Evolutionary conservation across 306 rosid genomes (phyloP).

Genomic region (Gynostemma pentaphyllum): DNA sequence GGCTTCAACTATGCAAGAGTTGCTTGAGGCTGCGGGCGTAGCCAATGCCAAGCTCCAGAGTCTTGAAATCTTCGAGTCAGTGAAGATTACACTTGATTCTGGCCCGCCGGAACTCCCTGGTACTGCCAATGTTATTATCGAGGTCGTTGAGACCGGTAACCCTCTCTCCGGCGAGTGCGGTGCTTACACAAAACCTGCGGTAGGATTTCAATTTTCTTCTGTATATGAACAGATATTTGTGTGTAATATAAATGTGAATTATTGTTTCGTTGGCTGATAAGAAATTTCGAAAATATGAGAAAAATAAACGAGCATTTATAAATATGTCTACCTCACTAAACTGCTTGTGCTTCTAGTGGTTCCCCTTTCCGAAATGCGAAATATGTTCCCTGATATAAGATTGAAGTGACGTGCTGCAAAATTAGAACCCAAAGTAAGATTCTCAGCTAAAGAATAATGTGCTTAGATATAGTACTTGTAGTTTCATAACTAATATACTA

Average conservation of each 20-base stretch:
- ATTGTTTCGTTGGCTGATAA: slow-evolving; percentile 10
- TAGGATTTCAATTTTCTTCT: slow-evolving; percentile 27
- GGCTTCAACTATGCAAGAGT: slow-evolving; percentile 65
- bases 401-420: background rate
- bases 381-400: background rate
- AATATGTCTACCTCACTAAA: background rate
- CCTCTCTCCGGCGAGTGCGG: slow-evolving; percentile 54
- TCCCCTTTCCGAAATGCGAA: background rate
- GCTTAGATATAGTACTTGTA: background rate
- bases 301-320: background rate
- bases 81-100: slow-evolving; percentile 52
- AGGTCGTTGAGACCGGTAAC: slow-evolving; percentile 48
- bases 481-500: background rate
- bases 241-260: background rate
- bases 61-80: slow-evolving; percentile 69
- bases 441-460: background rate
- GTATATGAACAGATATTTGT: background rate
- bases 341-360: background rate
- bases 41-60: slow-evolving; percentile 57
- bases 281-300: slow-evolving; percentile 9
- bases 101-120: slow-evolving; percentile 83
- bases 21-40: slow-evolving; percentile 46
- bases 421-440: background rate
- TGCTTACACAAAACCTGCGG: slow-evolving; percentile 68
- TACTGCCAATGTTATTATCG: slow-evolving; percentile 63